Evolutionary conservation across 2,329 filamentous ascomycete species (phyloP).

Genomic region (Tolypocladium ovalisporum): DNA sequence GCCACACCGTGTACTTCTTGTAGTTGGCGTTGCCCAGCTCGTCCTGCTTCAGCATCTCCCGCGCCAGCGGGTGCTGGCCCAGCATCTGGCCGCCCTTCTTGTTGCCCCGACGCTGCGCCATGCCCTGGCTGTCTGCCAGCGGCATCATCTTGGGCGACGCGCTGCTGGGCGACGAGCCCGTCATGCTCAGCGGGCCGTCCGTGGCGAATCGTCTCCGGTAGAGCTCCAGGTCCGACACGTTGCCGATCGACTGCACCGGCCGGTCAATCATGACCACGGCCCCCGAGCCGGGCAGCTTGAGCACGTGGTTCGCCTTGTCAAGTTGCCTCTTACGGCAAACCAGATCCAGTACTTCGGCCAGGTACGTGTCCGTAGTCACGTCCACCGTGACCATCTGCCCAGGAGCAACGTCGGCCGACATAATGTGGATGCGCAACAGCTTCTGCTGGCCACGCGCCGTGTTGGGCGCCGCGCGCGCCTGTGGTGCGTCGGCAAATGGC

Average conservation of each 20-base stretch:
- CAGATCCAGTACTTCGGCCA: slow-evolving; percentile 70
- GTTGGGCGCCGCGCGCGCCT: slow-evolving; percentile 31
- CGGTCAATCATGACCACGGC: slow-evolving; percentile 68
- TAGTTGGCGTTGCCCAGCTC: slow-evolving; percentile 49
- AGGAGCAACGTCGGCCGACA: slow-evolving; percentile 56
- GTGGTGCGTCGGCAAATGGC: slow-evolving; percentile 45
- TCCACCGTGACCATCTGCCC: slow-evolving; percentile 65
- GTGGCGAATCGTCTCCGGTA: slow-evolving; percentile 64
- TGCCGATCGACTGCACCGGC: slow-evolving; percentile 68
- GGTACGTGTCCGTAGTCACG: slow-evolving; percentile 72
- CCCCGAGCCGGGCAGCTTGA: slow-evolving; percentile 65
- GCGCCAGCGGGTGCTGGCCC: slow-evolving; percentile 56
- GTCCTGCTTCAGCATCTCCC: slow-evolving; percentile 49
- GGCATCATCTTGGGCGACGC: slow-evolving; percentile 56
- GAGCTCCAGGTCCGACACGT: slow-evolving; percentile 64
- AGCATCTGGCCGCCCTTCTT: slow-evolving; percentile 39
- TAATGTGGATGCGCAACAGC: slow-evolving; percentile 60
- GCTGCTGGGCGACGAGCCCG: slow-evolving; percentile 58
- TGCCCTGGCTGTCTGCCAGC: slow-evolving; percentile 31
- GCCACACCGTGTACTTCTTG: slow-evolving; percentile 70
- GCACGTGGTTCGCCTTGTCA: slow-evolving; percentile 68
- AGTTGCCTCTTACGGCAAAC: slow-evolving; percentile 68
- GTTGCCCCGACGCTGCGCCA: slow-evolving; percentile 35
- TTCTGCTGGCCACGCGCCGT: slow-evolving; percentile 53
- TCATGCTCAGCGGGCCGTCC: slow-evolving; percentile 59